These are phyloP conservation scores for Penicillium decumbens DNA, from an alignment of 2,329 filamentous ascomycete species.

Conservation along the genomic window DNA sequence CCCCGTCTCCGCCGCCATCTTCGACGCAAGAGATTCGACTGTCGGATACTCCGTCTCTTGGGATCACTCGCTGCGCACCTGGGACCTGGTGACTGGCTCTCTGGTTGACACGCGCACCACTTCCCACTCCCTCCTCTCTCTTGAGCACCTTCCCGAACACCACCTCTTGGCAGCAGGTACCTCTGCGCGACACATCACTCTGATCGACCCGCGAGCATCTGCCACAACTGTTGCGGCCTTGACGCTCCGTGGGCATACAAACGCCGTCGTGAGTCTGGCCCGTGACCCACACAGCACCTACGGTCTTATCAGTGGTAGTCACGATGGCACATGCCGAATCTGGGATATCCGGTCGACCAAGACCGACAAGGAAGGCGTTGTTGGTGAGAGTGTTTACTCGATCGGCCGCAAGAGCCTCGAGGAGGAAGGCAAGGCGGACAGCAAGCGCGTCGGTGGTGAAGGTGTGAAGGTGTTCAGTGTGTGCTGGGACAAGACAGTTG, in stretches of 20 bases:
- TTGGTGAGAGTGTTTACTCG: conserved; percentile 69
- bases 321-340: conserved; percentile 86
- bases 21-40: conserved; percentile 78
- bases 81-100: conserved; percentile 76
- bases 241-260: conserved; percentile 86
- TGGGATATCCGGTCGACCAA: conserved; percentile 78
- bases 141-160: conserved; percentile 66
- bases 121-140: conserved; percentile 73
- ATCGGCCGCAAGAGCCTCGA: conserved; percentile 70
- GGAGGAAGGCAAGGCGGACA: conserved; percentile 56
- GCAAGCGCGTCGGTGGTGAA: conserved; percentile 64
- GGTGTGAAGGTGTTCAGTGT: conserved; percentile 88
- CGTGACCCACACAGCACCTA: conserved; percentile 65
- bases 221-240: conserved; percentile 74
- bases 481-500: conserved; percentile 77
- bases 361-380: conserved; percentile 56
- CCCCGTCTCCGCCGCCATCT: conserved; percentile 72
- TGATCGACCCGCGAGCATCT: conserved; percentile 83
- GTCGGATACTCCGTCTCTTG: conserved; percentile 88
- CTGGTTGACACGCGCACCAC: conserved; percentile 80
- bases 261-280: conserved; percentile 60
- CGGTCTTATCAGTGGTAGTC: conserved; percentile 80
- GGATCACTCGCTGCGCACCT: conserved; percentile 85
- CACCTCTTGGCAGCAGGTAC: conserved; percentile 69
- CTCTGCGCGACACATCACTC: conserved; percentile 77